Evolutionary conservation across 805 yeast species (phyloP).

Genomic region (Isabelozyma pseudorhagii): DNA sequence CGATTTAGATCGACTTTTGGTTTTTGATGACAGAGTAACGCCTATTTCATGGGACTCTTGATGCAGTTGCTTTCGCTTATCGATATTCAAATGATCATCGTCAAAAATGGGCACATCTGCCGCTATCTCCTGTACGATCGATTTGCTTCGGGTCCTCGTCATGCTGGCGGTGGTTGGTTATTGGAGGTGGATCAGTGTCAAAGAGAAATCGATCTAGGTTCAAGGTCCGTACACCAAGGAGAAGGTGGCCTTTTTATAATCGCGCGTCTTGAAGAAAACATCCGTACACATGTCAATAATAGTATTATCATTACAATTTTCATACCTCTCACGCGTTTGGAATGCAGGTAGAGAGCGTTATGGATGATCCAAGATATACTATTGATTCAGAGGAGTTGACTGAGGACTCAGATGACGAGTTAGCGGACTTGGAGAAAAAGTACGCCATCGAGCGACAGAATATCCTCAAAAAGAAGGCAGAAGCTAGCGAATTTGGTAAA

Average conservation of each 20-base stretch:
- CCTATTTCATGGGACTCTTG: neutral
- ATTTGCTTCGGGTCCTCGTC: slow-evolving; percentile 52
- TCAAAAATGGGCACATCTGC: slow-evolving; percentile 42
- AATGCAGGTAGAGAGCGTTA: neutral
- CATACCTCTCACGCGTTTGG: neutral
- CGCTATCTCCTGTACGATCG: slow-evolving; percentile 64
- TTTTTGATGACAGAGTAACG: neutral
- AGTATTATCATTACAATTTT: too few relatives aligned
- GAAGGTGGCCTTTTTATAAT: neutral
- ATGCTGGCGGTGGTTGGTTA: slow-evolving; percentile 10
- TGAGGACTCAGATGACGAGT: slow-evolving; percentile 36
- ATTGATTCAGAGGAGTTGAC: slow-evolving; percentile 30
- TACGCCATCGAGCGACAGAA: slow-evolving; percentile 23
- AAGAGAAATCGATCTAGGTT: neutral
- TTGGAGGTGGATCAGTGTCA: neutral
- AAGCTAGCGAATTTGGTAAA: slow-evolving; percentile 8
- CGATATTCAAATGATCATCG: slow-evolving; percentile 22
- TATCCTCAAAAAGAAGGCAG: slow-evolving; percentile 6
- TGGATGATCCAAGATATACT: slow-evolving; percentile 33
- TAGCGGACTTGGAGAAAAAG: slow-evolving; percentile 36
- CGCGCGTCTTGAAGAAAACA: too few relatives aligned
- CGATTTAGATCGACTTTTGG: neutral
- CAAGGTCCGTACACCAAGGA: neutral
- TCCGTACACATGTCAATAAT: too few relatives aligned
- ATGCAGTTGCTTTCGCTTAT: slow-evolving; percentile 2